Conservation (phyloP, 2,329 filamentous ascomycete species). For the Aspergillus oerlinghausenensis region DNA sequence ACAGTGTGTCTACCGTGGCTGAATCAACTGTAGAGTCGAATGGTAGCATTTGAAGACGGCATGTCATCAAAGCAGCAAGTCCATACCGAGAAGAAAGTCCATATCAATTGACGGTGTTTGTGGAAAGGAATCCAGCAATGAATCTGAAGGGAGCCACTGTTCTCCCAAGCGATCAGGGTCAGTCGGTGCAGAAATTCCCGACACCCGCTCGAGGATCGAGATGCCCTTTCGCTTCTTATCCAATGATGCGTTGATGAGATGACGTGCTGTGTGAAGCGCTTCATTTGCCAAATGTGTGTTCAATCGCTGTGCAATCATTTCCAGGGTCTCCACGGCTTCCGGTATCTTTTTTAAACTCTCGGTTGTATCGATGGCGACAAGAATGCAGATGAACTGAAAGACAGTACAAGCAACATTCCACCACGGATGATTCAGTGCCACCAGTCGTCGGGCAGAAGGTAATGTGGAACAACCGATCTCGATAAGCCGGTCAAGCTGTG, state of each 20-base stretch:
- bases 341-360: slow-evolving; percentile 32
- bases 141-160: background rate
- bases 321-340: slow-evolving; percentile 35
- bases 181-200: background rate
- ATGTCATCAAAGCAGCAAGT: background rate
- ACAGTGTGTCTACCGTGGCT: background rate
- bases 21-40: background rate
- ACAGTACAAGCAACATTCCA: slow-evolving; percentile 41
- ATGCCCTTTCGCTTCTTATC: slow-evolving; percentile 23
- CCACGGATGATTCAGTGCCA: slow-evolving; percentile 36
- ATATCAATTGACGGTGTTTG: background rate
- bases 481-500: slow-evolving; percentile 34
- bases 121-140: background rate
- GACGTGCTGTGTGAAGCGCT: slow-evolving; percentile 23
- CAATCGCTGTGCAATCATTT: slow-evolving; percentile 33
- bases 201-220: slow-evolving; percentile 12
- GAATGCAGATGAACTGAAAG: slow-evolving; percentile 42
- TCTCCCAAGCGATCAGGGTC: background rate
- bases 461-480: slow-evolving; percentile 31
- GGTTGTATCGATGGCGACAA: slow-evolving; percentile 38
- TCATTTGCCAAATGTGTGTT: slow-evolving; percentile 28
- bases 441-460: slow-evolving; percentile 30
- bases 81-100: background rate
- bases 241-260: slow-evolving; percentile 19
- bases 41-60: background rate